Conservation (phyloP, 2,329 filamentous ascomycete species). For the Pochonia chlamydosporia region DNA sequence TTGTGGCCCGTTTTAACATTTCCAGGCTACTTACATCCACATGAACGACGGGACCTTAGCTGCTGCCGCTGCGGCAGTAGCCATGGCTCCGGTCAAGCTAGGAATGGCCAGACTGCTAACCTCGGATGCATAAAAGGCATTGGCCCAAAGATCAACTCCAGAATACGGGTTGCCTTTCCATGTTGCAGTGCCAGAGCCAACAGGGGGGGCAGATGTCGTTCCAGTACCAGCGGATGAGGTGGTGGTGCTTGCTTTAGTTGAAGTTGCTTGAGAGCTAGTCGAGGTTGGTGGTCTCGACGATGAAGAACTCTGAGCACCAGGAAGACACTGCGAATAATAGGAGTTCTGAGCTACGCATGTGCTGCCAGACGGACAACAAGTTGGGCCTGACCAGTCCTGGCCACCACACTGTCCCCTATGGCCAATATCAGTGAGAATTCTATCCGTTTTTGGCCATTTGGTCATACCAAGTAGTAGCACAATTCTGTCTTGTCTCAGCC, state of each 20-base stretch:
- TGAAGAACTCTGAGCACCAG: conserved; percentile 12
- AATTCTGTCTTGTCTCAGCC: conserved; percentile 31
- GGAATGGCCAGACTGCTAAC: conserved; percentile 54
- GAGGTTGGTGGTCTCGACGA: conserved; percentile 16
- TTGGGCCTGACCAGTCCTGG: conserved; percentile 36
- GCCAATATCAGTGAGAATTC: background rate
- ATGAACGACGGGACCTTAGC: conserved; percentile 48
- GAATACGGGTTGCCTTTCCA: conserved; percentile 50
- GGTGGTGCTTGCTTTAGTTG: background rate
- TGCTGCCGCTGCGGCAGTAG: conserved; percentile 44
- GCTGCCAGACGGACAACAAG: conserved; percentile 36
- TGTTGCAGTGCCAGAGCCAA: conserved; percentile 29
- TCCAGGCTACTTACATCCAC: conserved; percentile 37
- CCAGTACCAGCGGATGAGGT: no score
- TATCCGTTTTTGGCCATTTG: conserved; percentile 9
- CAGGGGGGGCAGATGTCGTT: conserved; percentile 10
- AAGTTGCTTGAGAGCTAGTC: conserved; percentile 29
- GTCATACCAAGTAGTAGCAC: conserved; percentile 24
- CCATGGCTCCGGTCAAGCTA: conserved; percentile 49
- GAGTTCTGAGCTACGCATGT: conserved; percentile 27
- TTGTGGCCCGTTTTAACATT: background rate
- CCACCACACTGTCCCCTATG: conserved; percentile 37
- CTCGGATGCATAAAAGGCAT: conserved; percentile 50
- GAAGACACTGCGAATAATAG: conserved; percentile 32
- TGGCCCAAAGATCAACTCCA: conserved; percentile 46